Evolutionary conservation across 768 basidiomycete species (phyloP), one percentile per base, ranked within the genome.

Genomic region (Pulveroboletus ravenelii): DNA sequence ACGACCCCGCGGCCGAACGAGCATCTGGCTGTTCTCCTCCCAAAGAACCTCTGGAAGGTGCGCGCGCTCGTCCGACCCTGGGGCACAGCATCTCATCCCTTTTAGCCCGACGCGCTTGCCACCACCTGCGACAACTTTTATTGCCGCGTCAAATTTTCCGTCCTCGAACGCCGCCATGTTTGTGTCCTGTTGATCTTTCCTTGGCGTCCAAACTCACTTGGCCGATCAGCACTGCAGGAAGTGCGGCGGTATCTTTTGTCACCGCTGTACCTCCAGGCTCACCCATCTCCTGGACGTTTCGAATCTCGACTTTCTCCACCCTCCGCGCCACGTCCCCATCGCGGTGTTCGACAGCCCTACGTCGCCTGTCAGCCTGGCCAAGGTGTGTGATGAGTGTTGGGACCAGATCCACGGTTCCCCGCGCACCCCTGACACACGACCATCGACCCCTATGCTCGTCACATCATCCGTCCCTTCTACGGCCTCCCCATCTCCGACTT

Each of bases 211-310:
- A 51, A 41, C 60, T 67, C 54, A 60, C 59, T 49, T 61, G 50
- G 54, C 48, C 44, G 53, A 48, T 36, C 62, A 87, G 84, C 89
- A 91, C 53, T 91, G 89, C 68, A 79, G 89, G 65, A 90, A 89
- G 64, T 90, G 89, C 57, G 89, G 89, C 44, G 87, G 86, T 54
- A 71, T 90, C 29, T 89, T 82, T 64, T 91, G 89, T 69, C 65
- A 66, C 42, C 66, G 75, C 6, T 90, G 89, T 64, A 78, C 82
- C 1, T 70, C 77, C 6, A 78, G 78, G 48, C 62, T 73, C 6
- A 88, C 84, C 0, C 71, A 78, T 12, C 79, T 90, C 5, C 77
- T 90, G 47, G 89, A 90, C 62, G 78, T 85, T n/a, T 78, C 86
- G 9, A 75, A 76, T 47, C 81, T 91, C 36, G 63, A 72, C 45